Evolutionary conservation across 225 moss, liverwort and hornwort genomes (phyloP), one percentile per base, ranked within the genome.

Genomic region (Bryum argenteum): DNA sequence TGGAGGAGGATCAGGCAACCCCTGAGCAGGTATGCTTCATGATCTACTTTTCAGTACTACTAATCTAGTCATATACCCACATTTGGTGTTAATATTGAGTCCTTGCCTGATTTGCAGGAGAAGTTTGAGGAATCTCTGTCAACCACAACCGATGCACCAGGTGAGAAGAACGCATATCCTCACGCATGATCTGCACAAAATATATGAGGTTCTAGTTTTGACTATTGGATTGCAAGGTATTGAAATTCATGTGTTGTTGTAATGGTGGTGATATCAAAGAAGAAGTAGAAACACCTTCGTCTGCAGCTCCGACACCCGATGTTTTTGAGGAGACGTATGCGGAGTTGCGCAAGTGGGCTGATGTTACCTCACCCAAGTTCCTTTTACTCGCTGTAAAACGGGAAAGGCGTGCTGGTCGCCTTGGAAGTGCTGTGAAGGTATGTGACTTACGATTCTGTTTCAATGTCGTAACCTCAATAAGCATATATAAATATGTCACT

Each of bases 321-420:
- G 76, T 54, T 11, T 86, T 97, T 68, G 94, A 94, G 68, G 84
- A 89, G 39, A 89, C 69, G 8, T 97, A 83, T 64, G 76, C 81
- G 40, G 94, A 97, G 82, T 71, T 94, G 57, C 89, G 97, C 26
- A 97, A 97, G 79, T 97, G 97, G 97, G 97, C 92, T 10, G 97
- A 97, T 37, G 77, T 86, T 21, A 80, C 60, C 8, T 89, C 85
- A 21, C 72, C 87, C 44, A 94, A 97, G 67, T 97, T 78, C 72
- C 78, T 89, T 21, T 71, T 97, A 57, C 61, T 97, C 67, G 81
- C 82, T 63, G 86, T 94, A 9, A 92, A 87, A 76, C 81, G 97
- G 42, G 97, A 97, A 79, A 82, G 78, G 65, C 92, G 97, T 41
- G 89, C 88, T 37, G 88, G 88, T 65, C 90, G 94, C 20, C 83